Percentiles rank a stretch among this genome's conserved stretches.
phyloP scores from a whole-genome alignment of 148 eudicot species.

The Camellia japonica region DNA sequence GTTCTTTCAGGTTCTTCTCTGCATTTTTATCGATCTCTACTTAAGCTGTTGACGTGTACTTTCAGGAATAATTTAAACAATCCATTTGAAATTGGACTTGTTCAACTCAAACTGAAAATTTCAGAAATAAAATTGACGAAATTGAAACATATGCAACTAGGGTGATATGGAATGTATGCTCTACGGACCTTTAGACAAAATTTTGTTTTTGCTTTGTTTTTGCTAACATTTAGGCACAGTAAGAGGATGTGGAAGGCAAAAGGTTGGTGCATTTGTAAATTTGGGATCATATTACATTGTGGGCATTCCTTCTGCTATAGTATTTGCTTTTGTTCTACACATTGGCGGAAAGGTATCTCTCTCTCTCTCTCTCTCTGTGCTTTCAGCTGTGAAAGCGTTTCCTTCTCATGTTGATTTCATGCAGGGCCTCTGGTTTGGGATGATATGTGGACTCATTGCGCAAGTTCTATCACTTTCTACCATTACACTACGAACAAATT shows the following conservation, averaged over 20 bases:
- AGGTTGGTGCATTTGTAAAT: conserved; percentile 70
- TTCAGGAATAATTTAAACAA: too few relatives aligned
- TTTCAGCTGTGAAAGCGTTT: neutral
- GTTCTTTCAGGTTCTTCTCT: conserved; percentile 58
- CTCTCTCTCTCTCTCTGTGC: neutral
- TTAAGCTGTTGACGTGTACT: neutral
- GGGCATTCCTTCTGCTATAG: conserved; percentile 61
- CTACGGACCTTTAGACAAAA: too few relatives aligned
- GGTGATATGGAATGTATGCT: too few relatives aligned
- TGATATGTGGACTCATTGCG: conserved; percentile 57
- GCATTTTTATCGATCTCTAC: neutral
- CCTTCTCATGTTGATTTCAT: neutral
- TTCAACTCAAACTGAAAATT: neutral
- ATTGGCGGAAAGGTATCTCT: conserved; percentile 60
- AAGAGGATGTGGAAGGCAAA: conserved; percentile 83
- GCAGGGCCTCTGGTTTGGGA: conserved; percentile 83
- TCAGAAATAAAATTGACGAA: too few relatives aligned
- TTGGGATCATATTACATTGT: conserved; percentile 73
- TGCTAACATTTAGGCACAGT: conserved; percentile 41
- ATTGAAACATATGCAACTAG: too few relatives aligned
- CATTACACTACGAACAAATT: conserved; percentile 51
- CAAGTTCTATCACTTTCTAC: conserved; percentile 54
- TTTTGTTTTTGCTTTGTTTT: neutral
- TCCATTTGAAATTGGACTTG: too few relatives aligned
- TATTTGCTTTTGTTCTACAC: conserved; percentile 66